phyloP scores from a whole-genome alignment of 169 alveolate species.

The Plasmodium malariae region DNA sequence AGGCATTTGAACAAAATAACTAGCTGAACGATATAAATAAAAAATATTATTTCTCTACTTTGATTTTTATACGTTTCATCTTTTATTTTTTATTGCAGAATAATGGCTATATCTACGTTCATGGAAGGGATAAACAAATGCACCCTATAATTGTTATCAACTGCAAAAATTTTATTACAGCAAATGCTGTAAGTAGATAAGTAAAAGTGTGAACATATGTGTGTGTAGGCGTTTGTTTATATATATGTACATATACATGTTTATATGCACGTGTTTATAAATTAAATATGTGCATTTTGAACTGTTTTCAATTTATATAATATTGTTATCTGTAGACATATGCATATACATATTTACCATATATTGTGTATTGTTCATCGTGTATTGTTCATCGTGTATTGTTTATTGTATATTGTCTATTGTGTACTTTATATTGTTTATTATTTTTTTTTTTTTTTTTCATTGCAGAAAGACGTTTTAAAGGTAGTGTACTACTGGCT shows the following conservation, averaged over 20 bases:
- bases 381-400: no score
- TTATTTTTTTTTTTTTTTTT: background rate
- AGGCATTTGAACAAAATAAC: no score
- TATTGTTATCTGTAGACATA: no score
- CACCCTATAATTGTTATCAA: conserved; percentile 83
- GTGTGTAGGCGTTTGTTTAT: background rate
- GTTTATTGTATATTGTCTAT: background rate
- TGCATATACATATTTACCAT: no score
- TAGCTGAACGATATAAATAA: background rate
- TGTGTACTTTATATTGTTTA: background rate
- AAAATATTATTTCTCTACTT: background rate
- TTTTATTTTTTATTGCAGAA: conserved; percentile 47
- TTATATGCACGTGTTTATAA: no score
- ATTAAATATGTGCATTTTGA: no score
- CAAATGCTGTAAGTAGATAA: conserved; percentile 18
- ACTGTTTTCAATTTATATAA: no score
- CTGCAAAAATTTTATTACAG: conserved; percentile 43
- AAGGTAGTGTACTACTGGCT: conserved; percentile 60
- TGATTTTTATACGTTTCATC: background rate
- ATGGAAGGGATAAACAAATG: conserved; percentile 84
- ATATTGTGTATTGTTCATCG: no score
- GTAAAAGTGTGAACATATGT: background rate
- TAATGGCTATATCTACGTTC: conserved; percentile 81
- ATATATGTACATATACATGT: background rate
- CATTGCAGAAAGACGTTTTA: conserved; percentile 58